These are phyloP conservation scores for Pyropia haitanensis DNA, from an alignment of 23 red algal species.

Conservation along the genomic window DNA sequence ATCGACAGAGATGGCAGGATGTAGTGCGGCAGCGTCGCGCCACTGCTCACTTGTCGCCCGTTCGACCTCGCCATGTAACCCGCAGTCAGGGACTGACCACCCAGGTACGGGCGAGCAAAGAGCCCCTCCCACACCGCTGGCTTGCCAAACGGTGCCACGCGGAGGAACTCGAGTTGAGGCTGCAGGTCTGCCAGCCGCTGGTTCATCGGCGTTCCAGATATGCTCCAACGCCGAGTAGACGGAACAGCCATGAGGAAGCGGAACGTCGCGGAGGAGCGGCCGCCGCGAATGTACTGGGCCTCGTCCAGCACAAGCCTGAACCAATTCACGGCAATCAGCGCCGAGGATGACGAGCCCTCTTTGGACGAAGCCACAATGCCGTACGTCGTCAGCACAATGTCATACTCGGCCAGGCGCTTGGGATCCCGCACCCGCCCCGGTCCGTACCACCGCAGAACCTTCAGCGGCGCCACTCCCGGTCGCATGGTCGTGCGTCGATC, in stretches of 20 bases:
- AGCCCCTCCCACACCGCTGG: not conserved
- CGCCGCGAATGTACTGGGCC: not conserved
- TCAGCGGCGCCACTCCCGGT: not conserved
- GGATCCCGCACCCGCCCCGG: not conserved
- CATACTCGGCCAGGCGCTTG: not conserved
- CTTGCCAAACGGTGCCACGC: not conserved
- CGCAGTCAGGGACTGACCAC: too few species aligned
- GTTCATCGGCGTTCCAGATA: constrained; percentile 3
- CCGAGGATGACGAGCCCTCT: too few species aligned
- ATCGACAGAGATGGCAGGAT: not conserved
- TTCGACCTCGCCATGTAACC: too few species aligned
- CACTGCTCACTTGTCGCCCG: too few species aligned
- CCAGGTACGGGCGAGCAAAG: too few species aligned
- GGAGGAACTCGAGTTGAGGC: not conserved
- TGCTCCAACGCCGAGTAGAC: not conserved
- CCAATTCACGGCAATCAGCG: too few species aligned
- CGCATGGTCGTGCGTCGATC: not conserved
- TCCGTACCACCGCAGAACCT: not conserved
- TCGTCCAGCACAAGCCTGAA: not conserved
- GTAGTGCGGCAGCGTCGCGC: too few species aligned
- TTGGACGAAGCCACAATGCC: not conserved
- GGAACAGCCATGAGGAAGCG: not conserved
- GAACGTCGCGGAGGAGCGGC: not conserved
- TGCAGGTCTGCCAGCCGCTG: not conserved
- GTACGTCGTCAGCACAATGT: constrained; percentile 2